Base-by-base conservation (phyloP, 345 rosid species). In the Kernera saxatilis region DNA sequence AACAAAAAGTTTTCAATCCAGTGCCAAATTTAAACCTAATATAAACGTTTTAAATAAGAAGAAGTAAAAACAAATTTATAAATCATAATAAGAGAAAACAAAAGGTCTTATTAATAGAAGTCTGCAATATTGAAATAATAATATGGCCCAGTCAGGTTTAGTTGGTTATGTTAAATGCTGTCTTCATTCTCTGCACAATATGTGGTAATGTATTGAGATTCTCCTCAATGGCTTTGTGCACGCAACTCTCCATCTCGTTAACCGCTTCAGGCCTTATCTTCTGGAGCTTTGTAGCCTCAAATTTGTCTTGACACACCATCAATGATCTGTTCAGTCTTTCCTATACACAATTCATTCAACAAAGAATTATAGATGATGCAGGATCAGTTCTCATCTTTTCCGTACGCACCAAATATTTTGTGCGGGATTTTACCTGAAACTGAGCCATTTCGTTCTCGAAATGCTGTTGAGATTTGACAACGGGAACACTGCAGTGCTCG, bases 301-400 rank as follows among this genome's bases (percentile, higher is more conserved):
- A 89, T 70, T 80, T 93, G 67, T 91, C 97, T 79, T 87, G 94
- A 85, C 97, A 93, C 61, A 93, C 98, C 91, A 84, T 82, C 52
- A 93, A 35, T 62, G 98, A 82, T 74, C 97, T 82, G 72, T 82
- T 89, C 77, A 93, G 23, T 74, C 89, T 83, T 85, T 93, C 97
- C 97, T 93, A 80, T 57, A 80, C 43, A 55, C 3, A 26, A 30
- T 59, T 33, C 45, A 35, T 2, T 25, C 52, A 50, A 41, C 21
- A 14, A 35, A 3, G 12, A 60, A 1, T 10, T 10, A 35, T 2
- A 33, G 13, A 25, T 48, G 8, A 55, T 19, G 23, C 19, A 39
- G 3, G 6, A 66, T 56, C 48, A 50, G 70, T 41, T 58, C 19
- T 25, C 45, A 35, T 23, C 37, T 17, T 33, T 8, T 26, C 12